phyloP scores from a whole-genome alignment of 2,329 filamentous ascomycete species.

The Byssoonygena ceratinophila region DNA sequence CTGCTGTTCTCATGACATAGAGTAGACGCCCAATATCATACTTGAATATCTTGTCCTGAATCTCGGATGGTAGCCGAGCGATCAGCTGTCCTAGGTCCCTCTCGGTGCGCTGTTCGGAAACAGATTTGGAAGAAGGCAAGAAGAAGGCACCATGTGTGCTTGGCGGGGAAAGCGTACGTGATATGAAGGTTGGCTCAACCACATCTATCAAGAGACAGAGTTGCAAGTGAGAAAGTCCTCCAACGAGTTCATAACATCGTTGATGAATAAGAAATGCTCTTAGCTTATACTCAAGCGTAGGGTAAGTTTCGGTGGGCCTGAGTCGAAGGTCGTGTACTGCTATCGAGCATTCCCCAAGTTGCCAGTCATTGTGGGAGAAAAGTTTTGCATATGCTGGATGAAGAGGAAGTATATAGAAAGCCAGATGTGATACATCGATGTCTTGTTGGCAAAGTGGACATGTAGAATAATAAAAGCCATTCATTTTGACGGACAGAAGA shows the following conservation, averaged over 20 bases:
- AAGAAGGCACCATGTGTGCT: conserved; percentile 1
- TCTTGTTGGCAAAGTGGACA: not conserved
- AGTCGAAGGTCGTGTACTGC: not conserved
- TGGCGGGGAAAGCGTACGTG: not conserved
- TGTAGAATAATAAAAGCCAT: not conserved
- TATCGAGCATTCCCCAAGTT: conserved; percentile 2
- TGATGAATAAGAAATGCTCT: conserved; percentile 9
- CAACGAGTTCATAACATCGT: conserved; percentile 6
- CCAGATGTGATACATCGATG: not conserved
- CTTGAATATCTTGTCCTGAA: conserved; percentile 13
- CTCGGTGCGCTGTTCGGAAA: not conserved
- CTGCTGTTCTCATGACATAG: conserved; percentile 15
- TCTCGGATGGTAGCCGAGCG: conserved; percentile 9
- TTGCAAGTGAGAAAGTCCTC: conserved; percentile 1
- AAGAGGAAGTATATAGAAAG: conserved; percentile 4
- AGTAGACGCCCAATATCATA: conserved; percentile 15
- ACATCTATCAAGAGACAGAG: conserved; percentile 6
- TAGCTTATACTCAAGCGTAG: conserved; percentile 5
- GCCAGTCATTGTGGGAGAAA: not conserved
- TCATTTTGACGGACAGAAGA: not conserved
- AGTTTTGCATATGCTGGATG: not conserved
- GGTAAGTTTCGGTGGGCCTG: not conserved
- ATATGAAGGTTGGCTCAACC: conserved; percentile 9
- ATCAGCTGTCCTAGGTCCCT: not conserved
- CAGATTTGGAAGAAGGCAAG: not conserved